phyloP scores from a whole-genome alignment of 2,329 filamentous ascomycete species.

The Pseudohalonectria lignicola region DNA sequence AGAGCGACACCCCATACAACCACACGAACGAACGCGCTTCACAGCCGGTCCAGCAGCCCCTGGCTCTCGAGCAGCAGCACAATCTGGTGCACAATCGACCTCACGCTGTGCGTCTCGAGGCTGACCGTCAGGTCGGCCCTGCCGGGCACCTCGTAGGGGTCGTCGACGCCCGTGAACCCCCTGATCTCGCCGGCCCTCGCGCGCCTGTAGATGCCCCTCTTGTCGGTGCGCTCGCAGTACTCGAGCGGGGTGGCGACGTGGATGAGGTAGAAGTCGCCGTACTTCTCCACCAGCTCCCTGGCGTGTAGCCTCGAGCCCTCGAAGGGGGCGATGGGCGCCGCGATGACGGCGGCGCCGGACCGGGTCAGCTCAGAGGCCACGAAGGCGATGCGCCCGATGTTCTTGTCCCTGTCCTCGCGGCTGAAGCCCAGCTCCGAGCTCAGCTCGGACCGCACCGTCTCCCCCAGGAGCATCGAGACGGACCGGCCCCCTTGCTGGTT shows the following conservation, averaged over 20 bases:
- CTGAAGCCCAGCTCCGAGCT: slow-evolving; percentile 94
- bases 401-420: slow-evolving; percentile 82
- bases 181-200: slow-evolving; percentile 86
- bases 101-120: slow-evolving; percentile 73
- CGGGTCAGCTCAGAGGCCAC: slow-evolving; percentile 91
- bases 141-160: slow-evolving; percentile 79
- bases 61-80: slow-evolving; percentile 82
- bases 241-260: slow-evolving; percentile 91
- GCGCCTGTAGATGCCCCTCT: slow-evolving; percentile 75
- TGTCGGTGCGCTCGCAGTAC: slow-evolving; percentile 90
- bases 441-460: slow-evolving; percentile 88
- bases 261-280: slow-evolving; percentile 85
- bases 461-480: slow-evolving; percentile 87
- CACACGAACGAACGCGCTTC: no score
- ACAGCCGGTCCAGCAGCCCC: slow-evolving; percentile 69
- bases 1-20: no score
- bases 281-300: slow-evolving; percentile 75
- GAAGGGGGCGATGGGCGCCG: slow-evolving; percentile 90
- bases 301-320: slow-evolving; percentile 67
- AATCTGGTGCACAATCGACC: slow-evolving; percentile 95
- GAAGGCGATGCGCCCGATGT: slow-evolving; percentile 93
- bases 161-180: slow-evolving; percentile 96
- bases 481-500: slow-evolving; percentile 96
- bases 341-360: slow-evolving; percentile 88
- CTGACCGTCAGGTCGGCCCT: slow-evolving; percentile 82